Conservation (phyloP, 1,284 basidiomycete genomes). For the Cutaneotrichosporon mucoides region DNA sequence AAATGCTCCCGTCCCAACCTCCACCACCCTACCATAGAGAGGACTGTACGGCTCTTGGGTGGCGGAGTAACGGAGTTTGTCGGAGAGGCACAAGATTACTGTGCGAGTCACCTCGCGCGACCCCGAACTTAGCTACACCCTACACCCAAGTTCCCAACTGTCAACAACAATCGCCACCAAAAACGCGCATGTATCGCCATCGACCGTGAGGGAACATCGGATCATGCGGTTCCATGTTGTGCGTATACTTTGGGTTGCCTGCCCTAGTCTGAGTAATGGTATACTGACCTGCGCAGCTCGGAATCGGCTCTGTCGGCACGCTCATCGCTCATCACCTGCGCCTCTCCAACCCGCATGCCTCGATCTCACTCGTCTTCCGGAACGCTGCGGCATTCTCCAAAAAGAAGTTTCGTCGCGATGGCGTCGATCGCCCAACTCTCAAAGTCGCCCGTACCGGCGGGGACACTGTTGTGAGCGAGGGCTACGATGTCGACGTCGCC, state of each 20-base stretch:
- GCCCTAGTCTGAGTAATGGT: background rate
- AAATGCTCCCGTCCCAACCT: too few relatives aligned
- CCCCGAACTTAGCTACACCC: too few relatives aligned
- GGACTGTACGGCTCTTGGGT: too few relatives aligned
- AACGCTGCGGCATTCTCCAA: slow-evolving; percentile 34
- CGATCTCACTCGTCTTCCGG: slow-evolving; percentile 64
- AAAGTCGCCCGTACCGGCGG: slow-evolving; percentile 10
- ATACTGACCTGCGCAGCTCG: too few relatives aligned
- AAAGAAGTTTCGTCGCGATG: background rate
- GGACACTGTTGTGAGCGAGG: slow-evolving; percentile 11
- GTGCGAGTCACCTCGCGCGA: too few relatives aligned
- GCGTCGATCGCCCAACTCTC: background rate
- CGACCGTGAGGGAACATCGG: background rate
- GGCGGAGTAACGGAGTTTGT: too few relatives aligned
- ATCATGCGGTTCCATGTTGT: slow-evolving; percentile 45
- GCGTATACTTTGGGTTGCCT: too few relatives aligned
- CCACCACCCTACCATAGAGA: too few relatives aligned
- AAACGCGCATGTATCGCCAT: background rate
- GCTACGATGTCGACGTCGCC: slow-evolving; percentile 25
- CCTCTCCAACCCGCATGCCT: slow-evolving; percentile 52
- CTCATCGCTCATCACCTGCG: slow-evolving; percentile 75
- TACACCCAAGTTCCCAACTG: background rate
- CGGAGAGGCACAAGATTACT: too few relatives aligned
- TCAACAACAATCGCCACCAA: background rate
- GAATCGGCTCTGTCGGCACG: slow-evolving; percentile 74